A percentile compares a stretch with the other conserved stretches of the same genome.
These are phyloP conservation scores for Haberlea rhodopensis DNA, from an alignment of 257 asterid species.

Conservation along the genomic window DNA sequence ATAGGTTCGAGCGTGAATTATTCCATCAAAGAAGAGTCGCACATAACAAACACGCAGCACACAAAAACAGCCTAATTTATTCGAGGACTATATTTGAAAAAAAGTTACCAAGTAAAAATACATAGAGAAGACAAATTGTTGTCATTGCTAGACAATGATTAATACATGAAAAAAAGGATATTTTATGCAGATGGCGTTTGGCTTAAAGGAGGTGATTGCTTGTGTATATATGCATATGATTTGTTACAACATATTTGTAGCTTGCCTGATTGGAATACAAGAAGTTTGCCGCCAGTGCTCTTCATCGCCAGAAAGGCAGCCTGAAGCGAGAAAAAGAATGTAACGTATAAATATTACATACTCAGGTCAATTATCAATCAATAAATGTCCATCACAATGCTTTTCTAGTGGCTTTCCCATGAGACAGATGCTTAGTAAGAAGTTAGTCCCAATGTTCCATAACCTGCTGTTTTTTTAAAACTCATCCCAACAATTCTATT, in stretches of 20 bases:
- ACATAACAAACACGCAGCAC: background rate
- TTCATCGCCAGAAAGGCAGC: slow-evolving; percentile 98
- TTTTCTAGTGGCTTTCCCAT: slow-evolving; percentile 3
- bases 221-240: slow-evolving; percentile 9
- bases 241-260: slow-evolving; percentile 16
- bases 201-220: slow-evolving; percentile 18
- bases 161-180: slow-evolving; percentile 6
- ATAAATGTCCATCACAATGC: slow-evolving; percentile 13
- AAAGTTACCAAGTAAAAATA: background rate
- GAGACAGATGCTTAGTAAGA: slow-evolving; percentile 5
- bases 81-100: too few species aligned
- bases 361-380: slow-evolving; percentile 18
- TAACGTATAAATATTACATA: slow-evolving; percentile 4
- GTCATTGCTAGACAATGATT: background rate
- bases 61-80: background rate
- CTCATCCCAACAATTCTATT: slow-evolving; percentile 4
- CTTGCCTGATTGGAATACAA: slow-evolving; percentile 93
- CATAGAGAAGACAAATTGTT: background rate
- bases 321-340: slow-evolving; percentile 44
- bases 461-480: slow-evolving; percentile 18
- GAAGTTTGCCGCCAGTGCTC: slow-evolving; percentile 94
- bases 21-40: slow-evolving; percentile 20
- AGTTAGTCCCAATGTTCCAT: background rate
- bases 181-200: background rate
- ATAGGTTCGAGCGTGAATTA: background rate